A percentile compares a stretch with the other conserved stretches of the same genome.
Evolutionary conservation across 352 stramenopile genomes (phyloP).

Genomic region (Globisporangium cystogenes): DNA sequence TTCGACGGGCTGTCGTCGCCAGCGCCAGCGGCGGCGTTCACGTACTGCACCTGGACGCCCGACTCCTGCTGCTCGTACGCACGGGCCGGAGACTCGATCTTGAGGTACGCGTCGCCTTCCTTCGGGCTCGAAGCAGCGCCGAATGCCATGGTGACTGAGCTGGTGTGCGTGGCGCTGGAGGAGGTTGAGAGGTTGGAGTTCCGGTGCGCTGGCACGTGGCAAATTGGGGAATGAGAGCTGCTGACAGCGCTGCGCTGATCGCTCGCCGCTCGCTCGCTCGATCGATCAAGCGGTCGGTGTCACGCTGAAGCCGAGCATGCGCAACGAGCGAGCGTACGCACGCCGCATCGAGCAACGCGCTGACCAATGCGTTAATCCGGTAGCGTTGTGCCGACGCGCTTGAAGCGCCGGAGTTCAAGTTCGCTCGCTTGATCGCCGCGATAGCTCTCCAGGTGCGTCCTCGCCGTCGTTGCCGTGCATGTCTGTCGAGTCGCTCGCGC

Average conservation of each 20-base stretch:
- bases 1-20: conserved; percentile 8
- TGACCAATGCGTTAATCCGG: no score
- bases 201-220: conserved; percentile 3
- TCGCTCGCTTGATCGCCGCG: no score
- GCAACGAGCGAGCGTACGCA: no score
- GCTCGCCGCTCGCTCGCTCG: background rate
- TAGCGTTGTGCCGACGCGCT: no score
- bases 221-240: conserved; percentile 8
- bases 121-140: background rate
- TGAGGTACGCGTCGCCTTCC: conserved; percentile 2
- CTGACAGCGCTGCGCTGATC: background rate
- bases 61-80: background rate
- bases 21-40: background rate
- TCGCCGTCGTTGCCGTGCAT: no score
- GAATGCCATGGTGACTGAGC: conserved; percentile 1
- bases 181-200: background rate
- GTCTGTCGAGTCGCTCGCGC: no score
- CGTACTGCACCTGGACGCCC: conserved; percentile 3
- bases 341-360: no score
- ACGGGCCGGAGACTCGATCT: conserved; percentile 8
- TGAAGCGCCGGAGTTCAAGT: no score
- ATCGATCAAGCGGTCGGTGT: background rate
- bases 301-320: background rate
- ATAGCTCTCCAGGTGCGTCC: no score
- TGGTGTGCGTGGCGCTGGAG: background rate